phyloP scores from a whole-genome alignment of 352 stramenopile species.

The Pythium pectinolyticum region DNA sequence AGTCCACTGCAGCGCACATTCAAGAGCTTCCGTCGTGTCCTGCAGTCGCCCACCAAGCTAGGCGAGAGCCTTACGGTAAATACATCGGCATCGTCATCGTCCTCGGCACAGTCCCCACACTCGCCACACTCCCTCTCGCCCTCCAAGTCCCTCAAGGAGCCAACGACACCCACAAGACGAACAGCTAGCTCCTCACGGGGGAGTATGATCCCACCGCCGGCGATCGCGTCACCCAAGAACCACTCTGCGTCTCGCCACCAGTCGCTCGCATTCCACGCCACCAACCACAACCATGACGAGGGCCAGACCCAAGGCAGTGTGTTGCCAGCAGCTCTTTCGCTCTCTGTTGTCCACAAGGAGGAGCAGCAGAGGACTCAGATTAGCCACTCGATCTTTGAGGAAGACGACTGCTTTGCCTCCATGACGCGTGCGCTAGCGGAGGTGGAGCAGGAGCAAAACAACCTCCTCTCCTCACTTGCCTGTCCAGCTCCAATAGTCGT shows the following conservation, averaged over 20 bases:
- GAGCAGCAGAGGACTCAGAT: not conserved
- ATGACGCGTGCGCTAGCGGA: conserved; percentile 22
- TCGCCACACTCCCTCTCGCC: no score
- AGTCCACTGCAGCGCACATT: conserved; percentile 53
- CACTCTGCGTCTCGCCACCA: not conserved
- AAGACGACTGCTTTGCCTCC: conserved; percentile 17
- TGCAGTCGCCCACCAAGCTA: conserved; percentile 22
- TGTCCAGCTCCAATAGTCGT: no score
- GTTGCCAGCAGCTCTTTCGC: no score
- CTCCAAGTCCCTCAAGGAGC: no score
- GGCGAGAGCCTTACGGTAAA: conserved; percentile 2
- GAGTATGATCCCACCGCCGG: conserved; percentile 25
- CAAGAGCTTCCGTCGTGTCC: conserved; percentile 51
- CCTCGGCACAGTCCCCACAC: conserved; percentile 12
- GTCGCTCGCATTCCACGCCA: conserved; percentile 4
- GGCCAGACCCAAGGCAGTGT: no score
- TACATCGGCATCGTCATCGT: not conserved
- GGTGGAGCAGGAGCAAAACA: no score
- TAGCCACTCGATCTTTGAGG: conserved; percentile 29
- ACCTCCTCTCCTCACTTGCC: no score
- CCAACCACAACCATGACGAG: not conserved
- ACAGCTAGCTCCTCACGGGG: conserved; percentile 2
- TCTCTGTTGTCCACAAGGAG: not conserved
- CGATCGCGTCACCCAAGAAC: conserved; percentile 6
- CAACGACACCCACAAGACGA: not conserved